These are phyloP conservation scores for Daedalea quercina DNA, from an alignment of 768 basidiomycete genomes.

Conservation along the genomic window DNA sequence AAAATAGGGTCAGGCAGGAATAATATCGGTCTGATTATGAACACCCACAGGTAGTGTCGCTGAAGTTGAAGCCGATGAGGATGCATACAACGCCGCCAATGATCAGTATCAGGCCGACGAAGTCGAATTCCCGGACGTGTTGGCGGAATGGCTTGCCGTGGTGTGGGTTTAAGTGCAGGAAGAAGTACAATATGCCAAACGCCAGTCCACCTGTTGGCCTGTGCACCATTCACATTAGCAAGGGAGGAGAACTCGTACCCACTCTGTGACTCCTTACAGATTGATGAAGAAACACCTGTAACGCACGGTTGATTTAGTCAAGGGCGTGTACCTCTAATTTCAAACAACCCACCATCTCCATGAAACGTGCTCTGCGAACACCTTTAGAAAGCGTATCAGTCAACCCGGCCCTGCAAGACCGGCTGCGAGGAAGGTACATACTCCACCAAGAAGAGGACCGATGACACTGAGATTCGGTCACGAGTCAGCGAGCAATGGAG, in stretches of 20 bases:
- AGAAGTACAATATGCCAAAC: slow-evolving; percentile 55
- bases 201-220: slow-evolving; percentile 74
- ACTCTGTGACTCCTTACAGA: slow-evolving; percentile 35
- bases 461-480: slow-evolving; percentile 37
- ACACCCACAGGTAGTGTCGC: slow-evolving; percentile 57
- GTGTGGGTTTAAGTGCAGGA: slow-evolving; percentile 76
- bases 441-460: slow-evolving; percentile 80
- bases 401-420: neutral
- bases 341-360: slow-evolving; percentile 63
- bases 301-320: neutral
- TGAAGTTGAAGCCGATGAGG: slow-evolving; percentile 67
- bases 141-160: slow-evolving; percentile 48
- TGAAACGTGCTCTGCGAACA: slow-evolving; percentile 63
- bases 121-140: slow-evolving; percentile 66
- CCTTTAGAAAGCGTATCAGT: slow-evolving; percentile 32
- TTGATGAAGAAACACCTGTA: slow-evolving; percentile 73
- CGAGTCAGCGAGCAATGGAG: neutral
- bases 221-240: slow-evolving; percentile 2
- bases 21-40: neutral
- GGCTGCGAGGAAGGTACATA: slow-evolving; percentile 27
- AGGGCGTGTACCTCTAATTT: neutral
- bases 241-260: neutral
- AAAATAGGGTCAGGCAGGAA: neutral
- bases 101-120: slow-evolving; percentile 57
- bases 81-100: slow-evolving; percentile 61